phyloP scores from a whole-genome alignment of 345 rosid genomes.

The Lepidium didymum region DNA sequence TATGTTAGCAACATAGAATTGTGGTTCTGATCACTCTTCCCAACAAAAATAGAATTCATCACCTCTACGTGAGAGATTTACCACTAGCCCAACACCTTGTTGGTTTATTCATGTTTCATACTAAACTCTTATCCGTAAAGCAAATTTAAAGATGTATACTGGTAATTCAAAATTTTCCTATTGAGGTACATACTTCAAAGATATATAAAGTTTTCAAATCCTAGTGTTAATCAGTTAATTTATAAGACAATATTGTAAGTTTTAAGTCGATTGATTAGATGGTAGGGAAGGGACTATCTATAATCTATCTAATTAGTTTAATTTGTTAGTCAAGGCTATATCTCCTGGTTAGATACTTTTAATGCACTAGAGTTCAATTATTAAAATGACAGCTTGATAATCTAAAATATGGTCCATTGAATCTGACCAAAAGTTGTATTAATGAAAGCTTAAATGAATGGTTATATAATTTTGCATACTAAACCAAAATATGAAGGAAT shows the following conservation, averaged over 20 bases:
- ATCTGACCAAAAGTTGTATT: conserved; percentile 7
- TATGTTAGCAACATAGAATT: too few species aligned
- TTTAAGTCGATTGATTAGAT: not conserved
- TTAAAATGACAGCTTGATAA: not conserved
- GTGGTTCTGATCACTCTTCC: too few species aligned
- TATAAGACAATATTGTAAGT: not conserved
- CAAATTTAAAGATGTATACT: not conserved
- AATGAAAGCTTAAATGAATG: conserved; percentile 13
- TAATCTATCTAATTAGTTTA: not conserved
- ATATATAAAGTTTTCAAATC: not conserved
- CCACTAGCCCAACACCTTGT: too few species aligned
- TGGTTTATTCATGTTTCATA: too few species aligned
- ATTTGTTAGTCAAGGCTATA: not conserved
- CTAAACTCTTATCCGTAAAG: not conserved
- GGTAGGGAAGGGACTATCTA: not conserved
- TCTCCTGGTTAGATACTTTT: conserved; percentile 6
- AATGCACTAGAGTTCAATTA: not conserved
- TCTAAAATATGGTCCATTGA: conserved; percentile 15
- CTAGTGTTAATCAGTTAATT: not conserved
- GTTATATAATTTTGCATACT: conserved; percentile 5
- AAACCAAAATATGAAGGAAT: conserved; percentile 10
- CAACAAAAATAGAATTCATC: too few species aligned
- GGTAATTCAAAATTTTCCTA: not conserved
- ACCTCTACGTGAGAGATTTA: too few species aligned
- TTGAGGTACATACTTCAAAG: not conserved